Evolutionary conservation across 768 basidiomycete genomes (phyloP).

Genomic region (Russula virescens): DNA sequence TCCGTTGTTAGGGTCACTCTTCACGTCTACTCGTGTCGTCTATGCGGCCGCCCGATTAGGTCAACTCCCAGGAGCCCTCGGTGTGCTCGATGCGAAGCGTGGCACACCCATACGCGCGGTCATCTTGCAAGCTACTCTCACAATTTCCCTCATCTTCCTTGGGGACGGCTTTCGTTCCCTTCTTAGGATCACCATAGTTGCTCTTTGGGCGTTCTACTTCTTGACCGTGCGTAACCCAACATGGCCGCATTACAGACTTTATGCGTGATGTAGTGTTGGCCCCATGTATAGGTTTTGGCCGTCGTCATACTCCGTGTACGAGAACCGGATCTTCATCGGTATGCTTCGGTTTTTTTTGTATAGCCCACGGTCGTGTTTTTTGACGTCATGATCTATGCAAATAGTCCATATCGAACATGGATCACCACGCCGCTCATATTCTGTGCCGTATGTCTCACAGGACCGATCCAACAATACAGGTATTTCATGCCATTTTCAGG

Average conservation of each 20-base stretch:
- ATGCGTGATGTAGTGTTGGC: background rate
- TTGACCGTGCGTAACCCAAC: background rate
- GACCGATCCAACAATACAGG: too few species aligned
- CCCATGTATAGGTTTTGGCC: background rate
- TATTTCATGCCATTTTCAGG: background rate
- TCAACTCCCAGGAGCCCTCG: background rate
- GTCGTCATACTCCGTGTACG: conserved; percentile 8
- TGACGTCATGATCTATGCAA: background rate
- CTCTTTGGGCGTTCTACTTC: conserved; percentile 11
- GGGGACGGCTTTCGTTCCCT: conserved; percentile 8
- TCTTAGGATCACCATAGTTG: conserved; percentile 8
- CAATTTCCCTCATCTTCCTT: conserved; percentile 2
- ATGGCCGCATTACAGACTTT: background rate
- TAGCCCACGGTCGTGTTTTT: background rate
- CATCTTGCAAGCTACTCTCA: background rate
- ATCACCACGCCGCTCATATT: conserved; percentile 10
- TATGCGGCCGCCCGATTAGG: conserved; percentile 6
- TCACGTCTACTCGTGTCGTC: conserved; percentile 8
- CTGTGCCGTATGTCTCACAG: background rate
- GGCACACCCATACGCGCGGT: conserved; percentile 6
- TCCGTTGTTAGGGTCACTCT: background rate
- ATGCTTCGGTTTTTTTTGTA: background rate
- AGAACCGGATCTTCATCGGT: conserved; percentile 9
- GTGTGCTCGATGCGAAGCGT: background rate
- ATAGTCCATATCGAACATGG: conserved; percentile 14